Conservation (phyloP, 2,329 filamentous ascomycete species). For the Claviceps pazoutovae region DNA sequence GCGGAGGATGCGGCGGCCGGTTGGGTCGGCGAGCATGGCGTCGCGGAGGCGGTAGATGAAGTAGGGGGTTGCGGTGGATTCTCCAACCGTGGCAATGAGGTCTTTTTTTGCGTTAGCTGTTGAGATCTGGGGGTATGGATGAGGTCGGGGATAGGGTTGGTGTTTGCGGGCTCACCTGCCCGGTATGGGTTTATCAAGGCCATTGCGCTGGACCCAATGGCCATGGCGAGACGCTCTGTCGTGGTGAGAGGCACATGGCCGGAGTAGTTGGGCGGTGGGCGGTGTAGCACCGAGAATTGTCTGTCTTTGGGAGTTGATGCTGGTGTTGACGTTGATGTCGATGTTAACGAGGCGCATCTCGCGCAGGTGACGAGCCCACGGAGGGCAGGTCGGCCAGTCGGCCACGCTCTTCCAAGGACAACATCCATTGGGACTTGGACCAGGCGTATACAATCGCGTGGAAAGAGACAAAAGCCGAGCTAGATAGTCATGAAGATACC, state of each 20-base stretch:
- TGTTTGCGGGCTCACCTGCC: conserved; percentile 39
- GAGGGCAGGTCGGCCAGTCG: conserved; percentile 9
- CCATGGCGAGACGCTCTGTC: conserved; percentile 61
- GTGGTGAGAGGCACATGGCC: conserved; percentile 81
- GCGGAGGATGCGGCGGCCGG: conserved; percentile 80
- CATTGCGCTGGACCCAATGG: conserved; percentile 47
- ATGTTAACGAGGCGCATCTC: background rate
- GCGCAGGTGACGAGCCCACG: conserved; percentile 5
- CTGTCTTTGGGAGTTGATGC: background rate
- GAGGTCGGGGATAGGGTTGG: background rate
- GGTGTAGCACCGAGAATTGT: conserved; percentile 62
- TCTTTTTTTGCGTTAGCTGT: conserved; percentile 43
- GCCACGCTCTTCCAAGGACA: conserved; percentile 10
- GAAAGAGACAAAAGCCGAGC: too few relatives aligned
- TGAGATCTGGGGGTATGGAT: too few relatives aligned
- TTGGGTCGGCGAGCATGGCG: conserved; percentile 74
- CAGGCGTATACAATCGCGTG: too few relatives aligned
- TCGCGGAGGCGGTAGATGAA: conserved; percentile 86
- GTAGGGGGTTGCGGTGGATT: conserved; percentile 87
- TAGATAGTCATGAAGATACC: too few relatives aligned
- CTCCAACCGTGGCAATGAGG: conserved; percentile 85
- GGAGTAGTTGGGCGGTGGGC: conserved; percentile 75
- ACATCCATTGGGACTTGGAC: conserved; percentile 12
- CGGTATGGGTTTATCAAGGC: conserved; percentile 64
- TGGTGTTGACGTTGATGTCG: background rate